Percentiles rank a stretch among this genome's conserved stretches.
Evolutionary conservation across 345 rosid species (phyloP).

Genomic region (Corchorus olitorius): DNA sequence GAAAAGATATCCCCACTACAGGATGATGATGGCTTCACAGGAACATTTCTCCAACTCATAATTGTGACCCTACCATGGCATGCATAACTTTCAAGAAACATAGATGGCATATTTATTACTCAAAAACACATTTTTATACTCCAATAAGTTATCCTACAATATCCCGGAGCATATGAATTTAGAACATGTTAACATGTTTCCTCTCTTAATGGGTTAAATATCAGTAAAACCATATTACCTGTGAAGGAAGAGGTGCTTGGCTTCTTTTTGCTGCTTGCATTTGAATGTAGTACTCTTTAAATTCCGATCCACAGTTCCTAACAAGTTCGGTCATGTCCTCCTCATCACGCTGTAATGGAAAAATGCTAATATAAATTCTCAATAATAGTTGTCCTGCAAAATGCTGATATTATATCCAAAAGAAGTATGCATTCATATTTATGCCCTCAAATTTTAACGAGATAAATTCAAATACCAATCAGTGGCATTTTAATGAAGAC

Average conservation of each 20-base stretch:
- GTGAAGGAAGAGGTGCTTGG: constrained; percentile 88
- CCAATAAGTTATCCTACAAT: constrained; percentile 6
- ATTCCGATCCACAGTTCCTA: constrained; percentile 73
- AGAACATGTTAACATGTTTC: neutral
- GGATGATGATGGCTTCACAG: neutral
- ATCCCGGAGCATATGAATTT: neutral
- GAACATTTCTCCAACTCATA: neutral
- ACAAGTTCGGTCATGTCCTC: constrained; percentile 83
- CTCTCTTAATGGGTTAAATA: neutral
- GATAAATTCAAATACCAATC: neutral
- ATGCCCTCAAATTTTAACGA: neutral
- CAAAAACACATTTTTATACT: neutral
- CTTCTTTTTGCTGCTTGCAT: constrained; percentile 96
- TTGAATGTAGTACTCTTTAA: constrained; percentile 86
- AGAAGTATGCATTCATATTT: neutral
- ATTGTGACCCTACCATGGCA: neutral
- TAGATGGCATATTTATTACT: neutral
- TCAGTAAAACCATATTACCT: constrained; percentile 45
- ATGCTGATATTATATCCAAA: neutral
- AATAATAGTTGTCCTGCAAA: neutral
- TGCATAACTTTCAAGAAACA: neutral
- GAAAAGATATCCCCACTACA: neutral
- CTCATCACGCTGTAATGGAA: constrained; percentile 71
- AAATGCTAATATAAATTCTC: neutral
- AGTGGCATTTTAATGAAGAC: neutral